Evolutionary conservation across 805 yeast genomes (phyloP).

Genomic region (Dipodascus geniculatus): DNA sequence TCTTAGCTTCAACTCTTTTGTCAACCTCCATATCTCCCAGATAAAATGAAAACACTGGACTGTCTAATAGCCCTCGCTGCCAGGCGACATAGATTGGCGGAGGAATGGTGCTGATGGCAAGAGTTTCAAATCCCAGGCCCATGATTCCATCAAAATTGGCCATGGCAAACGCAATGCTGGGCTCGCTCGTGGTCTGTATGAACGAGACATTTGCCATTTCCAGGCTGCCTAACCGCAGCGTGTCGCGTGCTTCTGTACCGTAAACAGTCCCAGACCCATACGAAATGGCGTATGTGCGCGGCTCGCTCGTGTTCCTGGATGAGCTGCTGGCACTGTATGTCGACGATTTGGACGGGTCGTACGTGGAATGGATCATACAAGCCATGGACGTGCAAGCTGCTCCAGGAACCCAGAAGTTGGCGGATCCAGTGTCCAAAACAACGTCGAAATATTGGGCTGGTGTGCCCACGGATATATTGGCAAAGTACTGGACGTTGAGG

Average conservation of each 20-base stretch:
- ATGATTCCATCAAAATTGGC: conserved; percentile 94
- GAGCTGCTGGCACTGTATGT: conserved; percentile 77
- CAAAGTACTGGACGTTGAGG: conserved; percentile 84
- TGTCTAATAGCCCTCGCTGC: conserved; percentile 63
- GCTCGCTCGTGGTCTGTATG: conserved; percentile 91
- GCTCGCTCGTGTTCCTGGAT: conserved; percentile 19
- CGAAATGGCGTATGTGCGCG: conserved; percentile 52
- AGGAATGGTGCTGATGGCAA: conserved; percentile 74
- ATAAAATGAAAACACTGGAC: conserved; percentile 75
- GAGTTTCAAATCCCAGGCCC: conserved; percentile 83
- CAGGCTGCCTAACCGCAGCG: conserved; percentile 67
- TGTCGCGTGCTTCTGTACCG: conserved; percentile 80
- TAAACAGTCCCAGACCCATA: conserved; percentile 90
- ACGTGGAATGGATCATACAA: conserved; percentile 81
- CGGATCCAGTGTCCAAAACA: conserved; percentile 85
- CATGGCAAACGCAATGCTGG: conserved; percentile 91
- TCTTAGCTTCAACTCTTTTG: too few relatives aligned
- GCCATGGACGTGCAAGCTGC: conserved; percentile 79
- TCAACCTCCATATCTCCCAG: conserved; percentile 50
- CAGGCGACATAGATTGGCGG: conserved; percentile 89
- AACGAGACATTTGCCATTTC: conserved; percentile 75
- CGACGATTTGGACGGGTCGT: conserved; percentile 68
- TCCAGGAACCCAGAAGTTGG: conserved; percentile 91
- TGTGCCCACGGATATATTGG: conserved; percentile 79
- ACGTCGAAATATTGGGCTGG: conserved; percentile 88